Percentiles rank a stretch among this genome's conserved stretches.
These are phyloP conservation scores for Ogataea pilisensis DNA, from an alignment of 805 yeast genomes.

Conservation along the genomic window DNA sequence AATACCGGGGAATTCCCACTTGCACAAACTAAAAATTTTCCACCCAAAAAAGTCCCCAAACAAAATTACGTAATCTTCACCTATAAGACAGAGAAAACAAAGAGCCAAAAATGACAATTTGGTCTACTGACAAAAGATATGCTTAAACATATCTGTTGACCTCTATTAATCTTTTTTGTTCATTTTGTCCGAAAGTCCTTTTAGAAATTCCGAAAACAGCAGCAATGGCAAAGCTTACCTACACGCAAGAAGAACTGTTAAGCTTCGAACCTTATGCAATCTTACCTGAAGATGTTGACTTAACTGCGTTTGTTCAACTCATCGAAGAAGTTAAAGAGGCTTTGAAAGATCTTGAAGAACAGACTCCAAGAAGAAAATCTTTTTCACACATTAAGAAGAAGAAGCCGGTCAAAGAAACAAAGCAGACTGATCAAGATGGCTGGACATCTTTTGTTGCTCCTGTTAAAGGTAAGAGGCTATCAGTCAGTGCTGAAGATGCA, in stretches of 20 bases:
- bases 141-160: no score
- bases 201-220: no score
- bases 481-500: slow-evolving; percentile 45
- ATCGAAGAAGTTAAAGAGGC: slow-evolving; percentile 59
- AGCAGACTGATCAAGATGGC: slow-evolving; percentile 70
- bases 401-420: slow-evolving; percentile 42
- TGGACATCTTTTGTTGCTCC: slow-evolving; percentile 65
- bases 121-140: no score
- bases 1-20: no score
- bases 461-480: slow-evolving; percentile 36
- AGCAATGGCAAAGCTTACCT: slow-evolving; percentile 26
- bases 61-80: no score
- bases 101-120: no score
- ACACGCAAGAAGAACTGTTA: slow-evolving; percentile 68
- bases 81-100: no score
- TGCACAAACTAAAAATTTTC: no score
- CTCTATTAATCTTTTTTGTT: no score
- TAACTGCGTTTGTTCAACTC: slow-evolving; percentile 59
- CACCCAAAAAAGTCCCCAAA: no score
- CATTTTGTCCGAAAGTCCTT: no score
- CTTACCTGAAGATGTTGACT: slow-evolving; percentile 59
- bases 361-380: slow-evolving; percentile 55
- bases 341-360: slow-evolving; percentile 29
- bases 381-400: slow-evolving; percentile 48
- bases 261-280: slow-evolving; percentile 53